Base-by-base conservation (phyloP, 805 yeast species). In the Saturnispora mendoncae region DNA sequence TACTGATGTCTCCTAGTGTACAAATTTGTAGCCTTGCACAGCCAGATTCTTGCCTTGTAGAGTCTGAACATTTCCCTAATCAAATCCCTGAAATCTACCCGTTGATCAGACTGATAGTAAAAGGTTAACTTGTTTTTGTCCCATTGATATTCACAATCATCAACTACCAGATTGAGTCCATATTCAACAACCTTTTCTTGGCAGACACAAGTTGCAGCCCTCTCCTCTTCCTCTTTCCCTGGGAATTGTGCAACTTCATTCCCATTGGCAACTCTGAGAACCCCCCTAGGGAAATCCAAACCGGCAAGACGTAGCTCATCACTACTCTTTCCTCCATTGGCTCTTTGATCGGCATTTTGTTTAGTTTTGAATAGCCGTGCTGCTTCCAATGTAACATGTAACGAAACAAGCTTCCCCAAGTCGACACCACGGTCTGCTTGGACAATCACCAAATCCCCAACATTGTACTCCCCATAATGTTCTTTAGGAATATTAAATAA, bases 141-240 rank as follows among this genome's bases (percentile, higher is more conserved):
- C 78, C 84, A 84, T 61, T 84, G 94, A 61, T 82, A 84, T 61
- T 84, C 94, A 2, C 87, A 83, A 53, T 83, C 92, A 31, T 79
- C 69, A 39, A 84, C 71, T 42, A 61, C 66, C 88, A 84, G 74
- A 25, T 51, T 51, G 39, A 74, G 61, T 8, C 65, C 63, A 46
- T 66, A 67, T 21, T 72, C 72, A 45, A 72, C 67, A 30, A 78
- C 72, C 52, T 77, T 74, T 20, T 73, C 61, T 48, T 72, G 64
- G 58, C 90, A 80, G 35, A 79, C 68, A 31, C 71, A 64, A 44
- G 76, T 69, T 2, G 92, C 82, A 54, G 74, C 75, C 39, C 74
- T 78, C 60, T 84, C 94, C 55, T 83, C 92, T 38, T 71, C 69
- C 43, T 65, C 61, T 56, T 84, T 84, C 45, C 66, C 64, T 37